Evolutionary conservation across 495 filamentous ascomycete species (phyloP).

Genomic region (Diplogelasinospora grovesii): DNA sequence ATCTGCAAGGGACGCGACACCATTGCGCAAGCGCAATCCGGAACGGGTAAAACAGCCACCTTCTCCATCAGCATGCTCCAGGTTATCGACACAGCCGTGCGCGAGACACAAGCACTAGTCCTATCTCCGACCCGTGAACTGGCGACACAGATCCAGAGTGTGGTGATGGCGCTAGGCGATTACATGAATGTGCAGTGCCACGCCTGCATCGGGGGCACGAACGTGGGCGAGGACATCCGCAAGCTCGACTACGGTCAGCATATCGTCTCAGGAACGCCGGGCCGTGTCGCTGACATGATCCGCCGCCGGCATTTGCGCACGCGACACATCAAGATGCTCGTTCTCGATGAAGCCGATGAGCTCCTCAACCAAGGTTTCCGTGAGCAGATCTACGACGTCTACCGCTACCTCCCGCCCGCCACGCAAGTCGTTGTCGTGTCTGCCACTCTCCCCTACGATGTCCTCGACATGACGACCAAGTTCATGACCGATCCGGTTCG

Average conservation of each 20-base stretch:
- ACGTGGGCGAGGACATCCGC: slow-evolving; percentile 95
- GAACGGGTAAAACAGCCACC: slow-evolving; percentile 98
- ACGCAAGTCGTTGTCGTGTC: slow-evolving; percentile 97
- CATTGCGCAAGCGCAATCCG: slow-evolving; percentile 98
- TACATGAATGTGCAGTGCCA: slow-evolving; percentile 99
- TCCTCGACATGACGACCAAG: slow-evolving; percentile 98
- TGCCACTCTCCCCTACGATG: slow-evolving; percentile 96
- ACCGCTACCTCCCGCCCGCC: slow-evolving; percentile 92
- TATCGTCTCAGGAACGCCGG: slow-evolving; percentile 93
- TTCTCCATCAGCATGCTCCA: slow-evolving; percentile 98
- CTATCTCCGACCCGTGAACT: slow-evolving; percentile 96
- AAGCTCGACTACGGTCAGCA: slow-evolving; percentile 93
- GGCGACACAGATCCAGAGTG: slow-evolving; percentile 97
- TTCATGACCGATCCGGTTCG: slow-evolving; percentile 99
- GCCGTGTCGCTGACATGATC: slow-evolving; percentile 99
- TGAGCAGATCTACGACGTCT: slow-evolving; percentile 99
- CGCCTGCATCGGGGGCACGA: slow-evolving; percentile 97
- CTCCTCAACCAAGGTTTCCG: slow-evolving; percentile 96
- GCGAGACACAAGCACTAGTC: slow-evolving; percentile 92
- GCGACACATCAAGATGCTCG: slow-evolving; percentile 97
- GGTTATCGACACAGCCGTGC: slow-evolving; percentile 90
- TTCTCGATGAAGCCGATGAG: slow-evolving; percentile 98
- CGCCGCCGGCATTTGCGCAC: slow-evolving; percentile 90
- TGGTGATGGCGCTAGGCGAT: slow-evolving; percentile 95
- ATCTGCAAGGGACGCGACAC: slow-evolving; percentile 98